phyloP scores from a whole-genome alignment of 2,329 filamentous ascomycete genomes.

The Xylaria sp. region DNA sequence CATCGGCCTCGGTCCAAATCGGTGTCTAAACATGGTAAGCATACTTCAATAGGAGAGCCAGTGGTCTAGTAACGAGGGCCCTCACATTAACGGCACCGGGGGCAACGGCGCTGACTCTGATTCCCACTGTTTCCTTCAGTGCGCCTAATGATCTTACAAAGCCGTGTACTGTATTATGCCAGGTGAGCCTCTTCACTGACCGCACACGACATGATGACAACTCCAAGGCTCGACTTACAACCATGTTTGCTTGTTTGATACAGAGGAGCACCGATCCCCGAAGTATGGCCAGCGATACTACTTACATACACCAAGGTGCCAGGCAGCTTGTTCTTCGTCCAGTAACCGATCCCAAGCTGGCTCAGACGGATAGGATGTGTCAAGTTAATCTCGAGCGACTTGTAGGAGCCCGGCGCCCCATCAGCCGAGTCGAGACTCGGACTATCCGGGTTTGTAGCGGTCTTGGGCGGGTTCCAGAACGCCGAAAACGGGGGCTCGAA shows the following conservation, averaged over 20 bases:
- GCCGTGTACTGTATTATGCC: not conserved
- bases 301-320: not conserved
- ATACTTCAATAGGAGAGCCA: not conserved
- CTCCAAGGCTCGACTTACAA: not conserved
- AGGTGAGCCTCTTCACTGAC: not conserved
- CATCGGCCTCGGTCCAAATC: not conserved
- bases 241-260: not conserved
- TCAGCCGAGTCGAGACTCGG: not conserved
- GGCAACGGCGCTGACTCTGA: not conserved
- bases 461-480: not conserved
- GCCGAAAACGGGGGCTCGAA: not conserved
- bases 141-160: not conserved
- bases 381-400: not conserved
- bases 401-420: not conserved
- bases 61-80: not conserved
- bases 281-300: not conserved
- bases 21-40: not conserved
- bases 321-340: not conserved
- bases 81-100: not conserved
- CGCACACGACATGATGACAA: not conserved
- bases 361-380: not conserved
- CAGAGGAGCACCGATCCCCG: not conserved
- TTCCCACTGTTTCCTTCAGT: not conserved
- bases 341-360: not conserved
- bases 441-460: not conserved